These are phyloP conservation scores for Evansstolkia leycettana DNA, from an alignment of 495 filamentous ascomycete species.

Conservation along the genomic window DNA sequence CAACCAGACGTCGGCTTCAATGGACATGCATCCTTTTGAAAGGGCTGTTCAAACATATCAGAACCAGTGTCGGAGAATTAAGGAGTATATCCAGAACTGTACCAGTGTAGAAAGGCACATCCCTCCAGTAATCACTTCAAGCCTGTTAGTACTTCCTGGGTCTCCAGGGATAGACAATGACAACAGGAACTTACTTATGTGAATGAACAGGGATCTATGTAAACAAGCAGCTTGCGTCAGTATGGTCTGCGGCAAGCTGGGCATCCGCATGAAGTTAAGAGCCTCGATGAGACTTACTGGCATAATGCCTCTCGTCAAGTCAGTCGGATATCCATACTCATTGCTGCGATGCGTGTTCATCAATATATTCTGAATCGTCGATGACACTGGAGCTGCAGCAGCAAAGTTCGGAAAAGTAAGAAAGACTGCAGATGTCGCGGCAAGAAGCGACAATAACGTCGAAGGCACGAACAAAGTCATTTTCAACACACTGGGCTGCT, in stretches of 20 bases:
- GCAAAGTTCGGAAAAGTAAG: conserved; percentile 14
- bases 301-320: conserved; percentile 30
- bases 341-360: conserved; percentile 29
- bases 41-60: conserved; percentile 13
- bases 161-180: background rate
- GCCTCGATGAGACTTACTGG: conserved; percentile 21
- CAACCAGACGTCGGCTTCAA: conserved; percentile 87
- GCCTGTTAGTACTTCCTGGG: too few species aligned
- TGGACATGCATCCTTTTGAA: conserved; percentile 50
- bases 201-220: conserved; percentile 33
- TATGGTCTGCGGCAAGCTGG: background rate
- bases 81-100: background rate
- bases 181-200: conserved; percentile 22
- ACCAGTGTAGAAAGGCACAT: conserved; percentile 39
- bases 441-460: conserved; percentile 8
- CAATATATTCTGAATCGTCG: conserved; percentile 28
- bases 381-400: conserved; percentile 12
- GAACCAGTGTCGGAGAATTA: background rate
- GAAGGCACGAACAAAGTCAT: too few species aligned
- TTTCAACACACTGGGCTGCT: too few species aligned
- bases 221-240: conserved; percentile 5
- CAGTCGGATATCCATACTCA: conserved; percentile 34
- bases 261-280: background rate
- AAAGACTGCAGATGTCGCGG: conserved; percentile 14
- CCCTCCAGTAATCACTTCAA: conserved; percentile 32